Conservation (phyloP, 2,329 filamentous ascomycete species). For the Nannizziopsis barbatae region DNA sequence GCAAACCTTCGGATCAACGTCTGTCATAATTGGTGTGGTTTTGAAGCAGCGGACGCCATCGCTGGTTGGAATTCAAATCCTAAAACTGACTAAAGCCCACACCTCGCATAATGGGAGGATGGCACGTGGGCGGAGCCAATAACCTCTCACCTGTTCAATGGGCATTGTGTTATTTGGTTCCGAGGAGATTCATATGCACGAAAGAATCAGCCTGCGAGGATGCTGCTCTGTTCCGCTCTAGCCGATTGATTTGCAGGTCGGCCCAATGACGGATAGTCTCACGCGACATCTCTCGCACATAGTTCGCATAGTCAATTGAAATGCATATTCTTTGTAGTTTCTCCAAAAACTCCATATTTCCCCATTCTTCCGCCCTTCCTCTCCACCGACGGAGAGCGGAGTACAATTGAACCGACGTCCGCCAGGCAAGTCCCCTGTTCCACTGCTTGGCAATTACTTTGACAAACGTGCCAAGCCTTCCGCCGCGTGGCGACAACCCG, state of each 20-base stretch:
- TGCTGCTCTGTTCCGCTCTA: neutral
- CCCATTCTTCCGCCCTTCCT: too few relatives aligned
- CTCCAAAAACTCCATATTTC: too few relatives aligned
- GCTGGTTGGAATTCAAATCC: conserved; percentile 3
- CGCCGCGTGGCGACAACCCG: conserved; percentile 7
- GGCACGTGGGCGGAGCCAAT: conserved; percentile 3
- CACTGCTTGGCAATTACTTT: neutral
- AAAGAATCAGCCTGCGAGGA: neutral
- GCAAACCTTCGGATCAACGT: neutral
- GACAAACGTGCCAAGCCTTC: conserved; percentile 5
- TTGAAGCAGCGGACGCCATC: neutral
- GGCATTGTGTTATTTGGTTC: neutral
- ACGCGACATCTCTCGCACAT: neutral
- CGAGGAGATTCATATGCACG: neutral
- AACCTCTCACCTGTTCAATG: neutral
- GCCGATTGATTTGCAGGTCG: neutral
- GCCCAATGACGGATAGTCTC: neutral
- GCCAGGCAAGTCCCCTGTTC: conserved; percentile 1
- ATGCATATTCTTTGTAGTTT: too few relatives aligned
- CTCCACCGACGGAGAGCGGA: too few relatives aligned
- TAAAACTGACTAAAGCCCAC: neutral
- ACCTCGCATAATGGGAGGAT: neutral
- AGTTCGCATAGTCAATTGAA: too few relatives aligned
- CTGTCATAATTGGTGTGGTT: neutral
- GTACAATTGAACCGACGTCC: neutral